These are phyloP conservation scores for Trypanosoma melophagium DNA, from an alignment of 208 protist species.

Conservation along the genomic window DNA sequence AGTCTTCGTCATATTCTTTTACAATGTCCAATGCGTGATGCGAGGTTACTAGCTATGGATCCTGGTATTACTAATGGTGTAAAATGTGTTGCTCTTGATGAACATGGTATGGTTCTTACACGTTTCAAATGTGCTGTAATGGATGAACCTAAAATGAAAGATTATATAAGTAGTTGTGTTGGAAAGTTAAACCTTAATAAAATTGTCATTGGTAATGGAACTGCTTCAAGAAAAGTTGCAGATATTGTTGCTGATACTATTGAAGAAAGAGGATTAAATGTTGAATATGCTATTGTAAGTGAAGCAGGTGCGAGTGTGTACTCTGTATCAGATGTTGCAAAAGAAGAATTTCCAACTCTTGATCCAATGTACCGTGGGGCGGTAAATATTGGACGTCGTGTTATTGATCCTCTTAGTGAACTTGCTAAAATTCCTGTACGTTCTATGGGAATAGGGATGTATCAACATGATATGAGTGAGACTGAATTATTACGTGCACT, in stretches of 20 bases:
- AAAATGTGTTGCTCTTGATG: constrained; percentile 82
- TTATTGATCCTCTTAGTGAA: constrained; percentile 89
- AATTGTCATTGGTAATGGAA: constrained; percentile 87
- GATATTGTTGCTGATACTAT: constrained; percentile 60
- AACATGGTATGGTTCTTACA: constrained; percentile 58
- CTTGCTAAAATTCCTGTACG: constrained; percentile 87
- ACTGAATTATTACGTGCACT: constrained; percentile 56
- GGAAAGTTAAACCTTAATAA: constrained; percentile 57
- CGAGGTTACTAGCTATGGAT: constrained; percentile 83
- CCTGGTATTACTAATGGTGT: constrained; percentile 76
- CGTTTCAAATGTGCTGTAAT: constrained; percentile 73
- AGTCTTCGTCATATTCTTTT: constrained; percentile 82
- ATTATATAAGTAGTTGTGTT: constrained; percentile 55
- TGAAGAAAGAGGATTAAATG: constrained; percentile 34
- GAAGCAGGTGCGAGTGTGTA: constrained; percentile 87
- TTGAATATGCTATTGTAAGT: constrained; percentile 82
- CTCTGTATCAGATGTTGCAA: constrained; percentile 74
- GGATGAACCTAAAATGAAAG: constrained; percentile 62
- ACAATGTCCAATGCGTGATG: constrained; percentile 62
- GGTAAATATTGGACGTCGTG: constrained; percentile 85
- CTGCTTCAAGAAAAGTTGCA: constrained; percentile 60
- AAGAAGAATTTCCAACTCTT: constrained; percentile 72
- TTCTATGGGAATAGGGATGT: constrained; percentile 90
- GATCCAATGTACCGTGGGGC: constrained; percentile 80
- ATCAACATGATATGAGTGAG: constrained; percentile 89